Base-by-base conservation (phyloP, 768 basidiomycete genomes). In the Cystofilobasidium bisporidii region DNA sequence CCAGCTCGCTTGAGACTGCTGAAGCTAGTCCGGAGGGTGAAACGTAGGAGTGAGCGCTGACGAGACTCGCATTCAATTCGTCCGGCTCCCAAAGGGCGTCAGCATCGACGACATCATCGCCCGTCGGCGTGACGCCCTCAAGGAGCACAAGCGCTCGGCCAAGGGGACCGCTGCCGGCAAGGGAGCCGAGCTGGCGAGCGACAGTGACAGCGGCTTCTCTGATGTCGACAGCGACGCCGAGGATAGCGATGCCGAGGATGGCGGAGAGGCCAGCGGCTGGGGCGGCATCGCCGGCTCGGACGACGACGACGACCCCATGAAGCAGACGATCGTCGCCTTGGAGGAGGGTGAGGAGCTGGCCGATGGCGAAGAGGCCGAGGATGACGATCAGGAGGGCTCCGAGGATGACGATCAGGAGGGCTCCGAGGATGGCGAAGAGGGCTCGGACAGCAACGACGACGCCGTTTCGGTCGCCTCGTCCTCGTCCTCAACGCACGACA, bases 41-140 rank as follows among this genome's bases (percentile, higher is more conserved):
- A n/a, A n/a, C n/a, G n/a, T n/a, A n/a, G n/a, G n/a, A n/a, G n/a
- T n/a, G n/a, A n/a, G n/a, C n/a, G n/a, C n/a, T n/a, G n/a, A n/a
- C n/a, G n/a, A n/a, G n/a, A n/a, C n/a, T n/a, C n/a, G n/a, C n/a
- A n/a, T n/a, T n/a, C n/a, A n/a, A n/a, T n/a, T n/a, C n/a, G 1
- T 33, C 40, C 20, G 24, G 26, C 30, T 22, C 18, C 70, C 89
- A 86, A 79, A 83, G 75, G 86, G 86, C n/a, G 84, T 94, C 63
- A 89, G 87, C 55, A 86, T 97, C 14, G 88, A 94, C 76, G 90
- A 94, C 73, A 93, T 97, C 69, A 93, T 97, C 76, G 85, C 86
- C 61, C 83, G 87, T 65, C 82, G 68, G 45, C n/a, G 63, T 15
- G 36, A 45, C 6, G 68, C 56, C 9, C 63, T 69, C 63, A 63